These are phyloP conservation scores for Tarenaya hassleriana DNA, from an alignment of 345 rosid species.

Conservation along the genomic window DNA sequence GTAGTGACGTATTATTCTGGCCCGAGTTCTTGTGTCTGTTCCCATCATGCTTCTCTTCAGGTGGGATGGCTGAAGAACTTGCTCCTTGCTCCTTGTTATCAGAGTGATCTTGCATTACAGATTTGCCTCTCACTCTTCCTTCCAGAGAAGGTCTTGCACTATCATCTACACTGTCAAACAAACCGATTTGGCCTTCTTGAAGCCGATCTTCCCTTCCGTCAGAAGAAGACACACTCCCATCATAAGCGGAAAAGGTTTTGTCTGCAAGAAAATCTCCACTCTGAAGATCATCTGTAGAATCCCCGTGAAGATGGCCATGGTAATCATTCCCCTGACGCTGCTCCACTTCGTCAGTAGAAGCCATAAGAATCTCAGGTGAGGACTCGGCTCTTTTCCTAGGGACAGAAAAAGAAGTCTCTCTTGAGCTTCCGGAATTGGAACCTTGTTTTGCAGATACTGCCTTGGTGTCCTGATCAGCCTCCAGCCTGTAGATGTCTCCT, in stretches of 20 bases:
- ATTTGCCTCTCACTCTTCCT: slow-evolving; percentile 34
- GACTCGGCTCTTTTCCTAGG: background rate
- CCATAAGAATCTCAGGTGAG: slow-evolving; percentile 9
- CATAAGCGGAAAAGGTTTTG: slow-evolving; percentile 56
- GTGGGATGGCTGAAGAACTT: slow-evolving; percentile 29
- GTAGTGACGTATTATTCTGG: slow-evolving; percentile 32
- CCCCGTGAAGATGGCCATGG: too few relatives aligned
- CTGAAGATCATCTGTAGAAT: too few relatives aligned
- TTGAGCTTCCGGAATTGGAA: slow-evolving; percentile 18
- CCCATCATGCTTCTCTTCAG: slow-evolving; percentile 28
- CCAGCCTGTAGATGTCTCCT: slow-evolving; percentile 16
- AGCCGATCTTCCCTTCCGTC: slow-evolving; percentile 52
- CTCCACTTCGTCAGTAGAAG: slow-evolving; percentile 18
- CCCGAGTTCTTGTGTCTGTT: slow-evolving; percentile 24
- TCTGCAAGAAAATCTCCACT: slow-evolving; percentile 17
- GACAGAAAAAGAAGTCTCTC: slow-evolving; percentile 12
- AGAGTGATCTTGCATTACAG: slow-evolving; percentile 21
- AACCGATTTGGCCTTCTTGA: too few relatives aligned
- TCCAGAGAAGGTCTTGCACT: slow-evolving; percentile 24
- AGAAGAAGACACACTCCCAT: slow-evolving; percentile 63
- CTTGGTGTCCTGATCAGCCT: slow-evolving; percentile 2
- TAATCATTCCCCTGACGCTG: background rate
- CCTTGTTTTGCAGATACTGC: slow-evolving; percentile 5
- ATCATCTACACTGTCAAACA: slow-evolving; percentile 21
- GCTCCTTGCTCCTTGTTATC: slow-evolving; percentile 23